Conservation (phyloP, 2,329 filamentous ascomycete genomes). For the Diplodia seriata region DNA sequence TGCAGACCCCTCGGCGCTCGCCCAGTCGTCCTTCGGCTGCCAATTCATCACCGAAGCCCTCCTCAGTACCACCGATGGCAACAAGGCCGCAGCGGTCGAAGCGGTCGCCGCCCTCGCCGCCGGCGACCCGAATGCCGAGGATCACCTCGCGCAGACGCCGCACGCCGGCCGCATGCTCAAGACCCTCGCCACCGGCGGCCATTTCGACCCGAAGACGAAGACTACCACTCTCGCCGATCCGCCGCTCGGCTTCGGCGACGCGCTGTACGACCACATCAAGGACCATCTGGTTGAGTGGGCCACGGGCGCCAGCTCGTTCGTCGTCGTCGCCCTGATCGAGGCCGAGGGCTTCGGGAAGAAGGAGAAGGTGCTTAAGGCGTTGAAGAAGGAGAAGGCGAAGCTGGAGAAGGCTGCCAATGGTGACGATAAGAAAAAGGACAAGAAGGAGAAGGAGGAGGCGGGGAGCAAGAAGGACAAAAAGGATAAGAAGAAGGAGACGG, state of each 20-base stretch:
- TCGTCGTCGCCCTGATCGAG: conserved; percentile 82
- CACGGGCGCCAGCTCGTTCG: conserved; percentile 83
- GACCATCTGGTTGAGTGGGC: conserved; percentile 81
- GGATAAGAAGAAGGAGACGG: conserved; percentile 36
- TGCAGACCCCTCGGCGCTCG: conserved; percentile 70
- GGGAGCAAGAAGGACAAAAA: conserved; percentile 42
- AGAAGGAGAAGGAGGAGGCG: conserved; percentile 47
- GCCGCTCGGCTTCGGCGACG: conserved; percentile 77
- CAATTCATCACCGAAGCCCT: conserved; percentile 86
- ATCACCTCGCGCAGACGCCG: conserved; percentile 67
- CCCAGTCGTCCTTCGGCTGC: conserved; percentile 80
- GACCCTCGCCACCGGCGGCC: conserved; percentile 86
- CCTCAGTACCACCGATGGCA: conserved; percentile 70
- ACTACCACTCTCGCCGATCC: conserved; percentile 74
- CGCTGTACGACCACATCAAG: conserved; percentile 83
- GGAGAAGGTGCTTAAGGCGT: conserved; percentile 69
- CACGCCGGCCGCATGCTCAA: conserved; percentile 86
- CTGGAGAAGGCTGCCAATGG: conserved; percentile 71
- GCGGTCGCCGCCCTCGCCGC: conserved; percentile 63
- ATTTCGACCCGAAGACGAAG: conserved; percentile 78
- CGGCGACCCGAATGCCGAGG: conserved; percentile 50
- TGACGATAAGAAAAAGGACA: conserved; percentile 57
- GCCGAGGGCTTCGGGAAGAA: conserved; percentile 69
- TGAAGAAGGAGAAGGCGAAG: conserved; percentile 76
- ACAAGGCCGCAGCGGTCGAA: conserved; percentile 74